These are phyloP conservation scores for Epichloe scottii DNA, from an alignment of 2,329 filamentous ascomycete species.

Conservation along the genomic window DNA sequence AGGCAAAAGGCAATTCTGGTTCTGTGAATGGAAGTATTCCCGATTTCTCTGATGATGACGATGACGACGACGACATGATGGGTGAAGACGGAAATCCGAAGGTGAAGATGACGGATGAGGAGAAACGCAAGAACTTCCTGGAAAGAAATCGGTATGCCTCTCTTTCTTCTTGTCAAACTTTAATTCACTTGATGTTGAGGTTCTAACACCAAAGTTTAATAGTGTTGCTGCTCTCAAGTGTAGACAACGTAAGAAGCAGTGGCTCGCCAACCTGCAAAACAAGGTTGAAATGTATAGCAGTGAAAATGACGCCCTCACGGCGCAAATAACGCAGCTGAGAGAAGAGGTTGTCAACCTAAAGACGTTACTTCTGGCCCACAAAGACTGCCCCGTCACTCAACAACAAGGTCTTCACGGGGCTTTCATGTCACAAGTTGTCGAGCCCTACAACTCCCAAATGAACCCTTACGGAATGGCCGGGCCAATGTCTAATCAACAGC, in stretches of 20 bases:
- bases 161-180: background rate
- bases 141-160: constrained; percentile 79
- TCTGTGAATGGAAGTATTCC: constrained; percentile 24
- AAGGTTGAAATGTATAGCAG: constrained; percentile 89
- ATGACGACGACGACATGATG: constrained; percentile 31
- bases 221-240: constrained; percentile 96
- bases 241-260: constrained; percentile 96
- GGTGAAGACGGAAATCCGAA: constrained; percentile 47
- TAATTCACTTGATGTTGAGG: background rate
- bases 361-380: constrained; percentile 83
- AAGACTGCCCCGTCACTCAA: constrained; percentile 88
- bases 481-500: constrained; percentile 35
- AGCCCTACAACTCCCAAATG: constrained; percentile 42
- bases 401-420: constrained; percentile 54
- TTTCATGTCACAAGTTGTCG: constrained; percentile 44
- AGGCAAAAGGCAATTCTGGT: constrained; percentile 39
- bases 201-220: constrained; percentile 4
- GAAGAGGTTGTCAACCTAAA: constrained; percentile 95
- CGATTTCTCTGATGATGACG: constrained; percentile 40
- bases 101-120: constrained; percentile 90
- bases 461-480: constrained; percentile 47
- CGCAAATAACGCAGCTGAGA: constrained; percentile 70
- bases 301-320: constrained; percentile 79
- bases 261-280: constrained; percentile 84
- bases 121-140: constrained; percentile 96